Base-by-base conservation (phyloP, 2,329 filamentous ascomycete species). In the Epichloe typhina region DNA sequence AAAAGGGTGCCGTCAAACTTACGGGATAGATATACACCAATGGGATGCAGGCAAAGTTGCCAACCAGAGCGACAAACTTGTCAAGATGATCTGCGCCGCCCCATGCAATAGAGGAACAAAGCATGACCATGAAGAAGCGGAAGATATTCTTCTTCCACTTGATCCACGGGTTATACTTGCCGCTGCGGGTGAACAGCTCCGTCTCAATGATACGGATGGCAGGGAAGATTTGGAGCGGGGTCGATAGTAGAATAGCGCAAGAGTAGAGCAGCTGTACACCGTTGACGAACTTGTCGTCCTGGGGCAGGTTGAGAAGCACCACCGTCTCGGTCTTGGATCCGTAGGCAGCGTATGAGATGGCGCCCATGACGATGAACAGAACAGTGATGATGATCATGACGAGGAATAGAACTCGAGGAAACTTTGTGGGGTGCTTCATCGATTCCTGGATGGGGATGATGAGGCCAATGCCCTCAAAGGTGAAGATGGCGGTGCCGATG, bases 111-210 rank as follows among this genome's bases (percentile, higher is more conserved):
- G 82, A 69, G 0, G 90, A 86, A 62, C 93, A 97, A 23, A 93
- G 68, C 61, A 87, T 79, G 47, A 97, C 93, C 55, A 96, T 81
- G 63, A 91, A 83, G 74, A 97, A 98, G 50, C 93, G 84, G 73
- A 95, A 98, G 36, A 85, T 73, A 60, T 98, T 98, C 81, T 98
- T 98, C 76, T 97, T 87, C 93, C 93, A 98, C 73, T 98, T 98
- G 74, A 98, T 95, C 64, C 88, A 93, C 0, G 89, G 90, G 64
- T 97, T 96, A 71, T 96, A 95, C 69, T 98, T 98, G 59, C 93
- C 90, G 55, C 89, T 95, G 63, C 86, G 79, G 23, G 87, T 95
- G 67, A 97, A 98, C 6, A 97, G 75, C 57, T 89, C 88, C 59
- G 95, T 95, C 69, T 95, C 90, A 36, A 88, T 88, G 62, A 98